These are phyloP conservation scores for Yamadazyma songkhlaensis DNA, from an alignment of 1,139 yeast species.

Conservation along the genomic window DNA sequence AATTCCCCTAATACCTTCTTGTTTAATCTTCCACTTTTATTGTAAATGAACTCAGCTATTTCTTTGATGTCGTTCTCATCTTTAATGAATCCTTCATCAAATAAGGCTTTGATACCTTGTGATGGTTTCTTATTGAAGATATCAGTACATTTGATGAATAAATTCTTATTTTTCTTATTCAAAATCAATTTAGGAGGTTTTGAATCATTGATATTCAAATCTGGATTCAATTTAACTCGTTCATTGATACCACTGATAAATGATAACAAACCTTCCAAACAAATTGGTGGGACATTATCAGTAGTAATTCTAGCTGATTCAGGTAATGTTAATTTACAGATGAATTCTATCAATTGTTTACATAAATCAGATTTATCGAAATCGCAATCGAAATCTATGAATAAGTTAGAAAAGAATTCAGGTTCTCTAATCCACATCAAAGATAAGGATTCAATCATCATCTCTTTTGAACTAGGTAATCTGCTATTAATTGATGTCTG, in stretches of 20 bases:
- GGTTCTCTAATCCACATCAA: slow-evolving; percentile 84
- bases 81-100: slow-evolving; percentile 61
- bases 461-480: slow-evolving; percentile 56
- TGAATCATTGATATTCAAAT: slow-evolving; percentile 16
- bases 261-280: slow-evolving; percentile 81
- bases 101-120: slow-evolving; percentile 64
- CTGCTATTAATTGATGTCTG: slow-evolving; percentile 25
- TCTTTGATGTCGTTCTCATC: slow-evolving; percentile 52
- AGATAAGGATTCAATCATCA: slow-evolving; percentile 80
- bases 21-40: slow-evolving; percentile 77
- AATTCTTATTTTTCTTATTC: slow-evolving; percentile 61
- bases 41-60: slow-evolving; percentile 72
- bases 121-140: slow-evolving; percentile 76
- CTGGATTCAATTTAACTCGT: slow-evolving; percentile 38
- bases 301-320: slow-evolving; percentile 77
- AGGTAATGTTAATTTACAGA: slow-evolving; percentile 76
- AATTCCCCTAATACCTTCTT: slow-evolving; percentile 86
- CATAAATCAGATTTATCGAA: slow-evolving; percentile 82
- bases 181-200: slow-evolving; percentile 28
- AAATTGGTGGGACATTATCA: slow-evolving; percentile 87
- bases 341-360: slow-evolving; percentile 61
- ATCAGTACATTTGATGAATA: slow-evolving; percentile 72
- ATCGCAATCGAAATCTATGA: slow-evolving; percentile 87
- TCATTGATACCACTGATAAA: slow-evolving; percentile 66
- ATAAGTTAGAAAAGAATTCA: slow-evolving; percentile 69